Evolutionary conservation across 179 eudicot species (phyloP), one percentile per base, ranked within the genome.

Genomic region (Gypsophila paniculata): DNA sequence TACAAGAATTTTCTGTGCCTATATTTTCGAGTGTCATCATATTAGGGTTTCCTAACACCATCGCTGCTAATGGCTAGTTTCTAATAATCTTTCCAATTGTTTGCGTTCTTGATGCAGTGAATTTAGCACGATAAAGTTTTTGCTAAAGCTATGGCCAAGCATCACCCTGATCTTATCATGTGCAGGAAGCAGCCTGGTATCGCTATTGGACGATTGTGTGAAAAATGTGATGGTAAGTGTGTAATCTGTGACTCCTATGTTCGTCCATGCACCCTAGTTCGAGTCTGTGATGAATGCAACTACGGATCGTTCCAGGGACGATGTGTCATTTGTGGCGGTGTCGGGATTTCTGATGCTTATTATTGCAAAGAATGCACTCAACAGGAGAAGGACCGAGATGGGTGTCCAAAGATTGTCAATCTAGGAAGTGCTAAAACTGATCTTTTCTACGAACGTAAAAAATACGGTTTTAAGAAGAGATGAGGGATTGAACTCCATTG

Each of bases 121-220:
- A 49, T 15, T 38, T 61, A 13, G 42, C 72, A 23, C 39, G 18
- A n/a, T 26, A 15, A 58, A 44, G 23, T 49, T 11, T 59, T 67
- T 57, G 21, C 55, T 8, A 54, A 52, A 79, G 81, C 34, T 64
- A 90, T 89, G 96, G 96, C 93, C 25, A 90, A 90, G 89, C 96
- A 90, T 75, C 96, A 88, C 63, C 94, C 94, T 36, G 94, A 90
- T 83, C 80, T 88, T 65, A 86, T 91, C 53, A 91, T 91, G 96
- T 91, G 96, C 86, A 76, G 97, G 68, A 90, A 88, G 87, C 87
- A 90, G 77, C 89, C 96, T 42, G 91, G 91, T 61, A 85, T 88
- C 36, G 92, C 96, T 60, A 90, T 90, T 74, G 93, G 93, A 22
- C 77, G 93, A 32, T 77, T 90, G 12, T 90, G 96, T 29, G 96